Evolutionary conservation across 1,284 basidiomycete species (phyloP).

Genomic region (Taiwanofungus camphoratus): DNA sequence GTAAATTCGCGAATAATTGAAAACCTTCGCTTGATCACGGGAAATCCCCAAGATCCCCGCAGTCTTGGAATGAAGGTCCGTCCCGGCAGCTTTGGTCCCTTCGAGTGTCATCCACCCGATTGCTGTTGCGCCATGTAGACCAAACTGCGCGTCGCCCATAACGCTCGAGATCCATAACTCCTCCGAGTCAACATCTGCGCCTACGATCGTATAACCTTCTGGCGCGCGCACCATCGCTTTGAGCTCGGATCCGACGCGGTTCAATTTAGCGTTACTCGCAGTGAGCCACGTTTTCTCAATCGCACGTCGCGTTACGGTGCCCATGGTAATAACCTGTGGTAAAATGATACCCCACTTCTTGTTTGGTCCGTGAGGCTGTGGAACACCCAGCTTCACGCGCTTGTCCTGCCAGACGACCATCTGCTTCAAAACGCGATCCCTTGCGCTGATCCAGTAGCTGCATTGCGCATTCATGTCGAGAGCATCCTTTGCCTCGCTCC

Average conservation of each 20-base stretch:
- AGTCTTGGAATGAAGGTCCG: slow-evolving; percentile 96
- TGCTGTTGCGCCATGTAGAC: slow-evolving; percentile 93
- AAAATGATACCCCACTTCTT: slow-evolving; percentile 86
- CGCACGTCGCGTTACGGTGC: slow-evolving; percentile 93
- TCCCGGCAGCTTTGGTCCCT: slow-evolving; percentile 94
- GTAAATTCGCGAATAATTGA: slow-evolving; percentile 99
- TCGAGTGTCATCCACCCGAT: slow-evolving; percentile 99
- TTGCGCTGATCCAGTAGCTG: slow-evolving; percentile 95
- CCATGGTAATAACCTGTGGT: slow-evolving; percentile 97
- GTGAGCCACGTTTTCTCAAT: slow-evolving; percentile 99
- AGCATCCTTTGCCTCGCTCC: slow-evolving; percentile 76
- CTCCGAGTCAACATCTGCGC: slow-evolving; percentile 98
- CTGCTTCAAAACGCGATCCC: slow-evolving; percentile 91
- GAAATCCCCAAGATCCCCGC: slow-evolving; percentile 91
- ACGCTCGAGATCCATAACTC: slow-evolving; percentile 99
- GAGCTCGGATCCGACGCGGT: slow-evolving; percentile 94
- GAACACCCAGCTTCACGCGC: slow-evolving; percentile 34
- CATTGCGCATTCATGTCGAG: slow-evolving; percentile 93
- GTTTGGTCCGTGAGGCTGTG: slow-evolving; percentile 22
- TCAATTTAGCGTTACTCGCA: slow-evolving; percentile 96
- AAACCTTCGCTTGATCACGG: slow-evolving; percentile 95
- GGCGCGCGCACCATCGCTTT: slow-evolving; percentile 98
- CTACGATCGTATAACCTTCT: slow-evolving; percentile 90
- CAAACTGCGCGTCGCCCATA: slow-evolving; percentile 99
- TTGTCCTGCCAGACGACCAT: slow-evolving; percentile 86